Evolutionary conservation across 148 eudicot genomes (phyloP).

Genomic region (Nepenthes mirabilis): DNA sequence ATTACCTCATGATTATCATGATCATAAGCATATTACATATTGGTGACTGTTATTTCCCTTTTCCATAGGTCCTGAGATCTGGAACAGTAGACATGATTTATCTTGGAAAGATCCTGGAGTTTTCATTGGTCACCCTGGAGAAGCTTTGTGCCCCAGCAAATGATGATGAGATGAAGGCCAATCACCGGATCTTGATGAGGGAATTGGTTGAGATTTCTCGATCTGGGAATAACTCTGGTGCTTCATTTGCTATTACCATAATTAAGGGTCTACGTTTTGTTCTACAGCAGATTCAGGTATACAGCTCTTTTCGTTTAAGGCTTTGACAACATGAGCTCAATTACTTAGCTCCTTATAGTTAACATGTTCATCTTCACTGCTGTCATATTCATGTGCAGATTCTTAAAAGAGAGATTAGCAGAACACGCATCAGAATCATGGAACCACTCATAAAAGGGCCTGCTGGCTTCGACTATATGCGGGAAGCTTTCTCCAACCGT

Average conservation of each 20-base stretch:
- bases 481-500: constrained; percentile 41
- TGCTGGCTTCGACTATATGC: constrained; percentile 62
- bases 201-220: constrained; percentile 54
- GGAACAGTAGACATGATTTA: constrained; percentile 60
- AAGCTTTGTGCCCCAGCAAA: constrained; percentile 83
- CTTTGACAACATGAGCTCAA: neutral
- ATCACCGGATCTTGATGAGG: constrained; percentile 42
- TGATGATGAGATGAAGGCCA: constrained; percentile 52
- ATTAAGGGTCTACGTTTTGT: constrained; percentile 82
- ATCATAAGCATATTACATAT: neutral
- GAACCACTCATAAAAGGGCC: constrained; percentile 84
- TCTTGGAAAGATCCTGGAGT: constrained; percentile 67
- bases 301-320: neutral
- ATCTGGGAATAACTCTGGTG: constrained; percentile 22
- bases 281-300: constrained; percentile 76
- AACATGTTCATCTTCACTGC: constrained; percentile 1
- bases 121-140: constrained; percentile 53
- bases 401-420: constrained; percentile 77
- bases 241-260: constrained; percentile 43
- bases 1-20: neutral
- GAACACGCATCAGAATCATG: constrained; percentile 62
- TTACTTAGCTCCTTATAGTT: neutral
- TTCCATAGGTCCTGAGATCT: constrained; percentile 42
- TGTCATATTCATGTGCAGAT: constrained; percentile 22
- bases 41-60: constrained; percentile 3